Evolutionary conservation across 306 rosid genomes (phyloP), one percentile per base, ranked within the genome.

Genomic region (Quercus parvula): DNA sequence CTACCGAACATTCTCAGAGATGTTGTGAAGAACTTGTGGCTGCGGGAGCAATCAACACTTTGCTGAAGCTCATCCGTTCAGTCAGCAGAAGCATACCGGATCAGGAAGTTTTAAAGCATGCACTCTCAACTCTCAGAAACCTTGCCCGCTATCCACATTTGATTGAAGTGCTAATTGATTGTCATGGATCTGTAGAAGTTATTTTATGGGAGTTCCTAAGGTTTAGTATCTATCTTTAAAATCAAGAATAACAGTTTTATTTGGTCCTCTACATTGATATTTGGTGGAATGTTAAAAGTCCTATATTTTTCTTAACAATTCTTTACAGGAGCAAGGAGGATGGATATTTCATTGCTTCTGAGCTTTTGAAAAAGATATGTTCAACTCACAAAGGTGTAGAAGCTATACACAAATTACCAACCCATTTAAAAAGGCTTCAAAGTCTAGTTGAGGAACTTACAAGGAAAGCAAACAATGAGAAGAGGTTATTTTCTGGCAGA

Each of bases 81-180:
- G 88, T 90, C 30, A 92, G 97, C 86, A 82, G 99, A 81, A 94
- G 99, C 77, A 91, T 91, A 71, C 99, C 99, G 11, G 97, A 94
- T 80, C 97, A 94, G 80, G 97, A 86, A 61, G 89, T 90, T 75
- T 70, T 83, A 70, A 88, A 86, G 88, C 95, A 94, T 80, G 91
- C 93, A 14, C 85, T 94, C 63, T 94, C 94, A 61, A 91, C 97
- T 84, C 90, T 94, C 5, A 79, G 94, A 80, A 94, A 94, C 77
- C 91, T 94, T 6, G 88, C 94, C n/a, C 92, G 92, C 84, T 86
- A 92, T 74, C 90, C 97, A 14, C 89, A 87, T 83, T 84, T 94
- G 70, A 87, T 90, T 52, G 90, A 91, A 85, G 87, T 77, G 59
- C 75, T 94, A 74, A 84, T 87, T 79, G 91, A 88, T 56, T 78